phyloP scores from a whole-genome alignment of 352 stramenopile genomes.

The Aphanomyces euteiches region DNA sequence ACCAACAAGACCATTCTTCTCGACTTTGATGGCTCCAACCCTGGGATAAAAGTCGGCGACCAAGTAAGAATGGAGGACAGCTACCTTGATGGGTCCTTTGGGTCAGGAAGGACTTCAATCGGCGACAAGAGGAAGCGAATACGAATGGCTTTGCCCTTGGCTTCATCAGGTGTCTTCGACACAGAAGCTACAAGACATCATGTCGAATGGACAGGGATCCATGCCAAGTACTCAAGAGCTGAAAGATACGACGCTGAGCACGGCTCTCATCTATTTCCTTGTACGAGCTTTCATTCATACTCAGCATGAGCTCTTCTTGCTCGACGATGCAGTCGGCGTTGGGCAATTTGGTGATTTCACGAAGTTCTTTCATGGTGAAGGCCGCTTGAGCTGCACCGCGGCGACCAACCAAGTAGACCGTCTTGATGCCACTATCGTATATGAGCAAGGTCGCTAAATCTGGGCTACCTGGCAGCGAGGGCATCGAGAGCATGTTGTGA shows the following conservation, averaged over 20 bases:
- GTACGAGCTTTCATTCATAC: conserved; percentile 75
- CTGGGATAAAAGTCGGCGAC: not conserved
- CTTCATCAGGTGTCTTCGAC: conserved; percentile 17
- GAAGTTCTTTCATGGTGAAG: conserved; percentile 97
- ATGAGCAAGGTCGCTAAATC: not conserved
- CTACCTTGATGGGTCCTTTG: conserved; percentile 39
- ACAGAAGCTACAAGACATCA: conserved; percentile 6
- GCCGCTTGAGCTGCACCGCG: conserved; percentile 93
- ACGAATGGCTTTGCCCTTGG: conserved; percentile 32
- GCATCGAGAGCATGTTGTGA: conserved; percentile 82
- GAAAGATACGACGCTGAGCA: conserved; percentile 79
- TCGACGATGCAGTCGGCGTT: conserved; percentile 82
- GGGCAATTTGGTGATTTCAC: conserved; percentile 84
- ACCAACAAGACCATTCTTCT: conserved; percentile 87
- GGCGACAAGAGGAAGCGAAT: conserved; percentile 92
- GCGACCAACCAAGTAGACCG: conserved; percentile 90
- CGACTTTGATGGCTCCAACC: conserved; percentile 42
- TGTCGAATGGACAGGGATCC: not conserved
- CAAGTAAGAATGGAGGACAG: not conserved
- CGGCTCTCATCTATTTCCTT: conserved; percentile 85
- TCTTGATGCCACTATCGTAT: conserved; percentile 53
- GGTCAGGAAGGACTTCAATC: conserved; percentile 56
- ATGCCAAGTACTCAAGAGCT: conserved; percentile 51
- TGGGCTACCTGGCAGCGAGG: conserved; percentile 55
- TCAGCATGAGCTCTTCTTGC: conserved; percentile 81